These are phyloP conservation scores for Trichoderma asperellum DNA, from an alignment of 2,329 filamentous ascomycete genomes.

Conservation along the genomic window DNA sequence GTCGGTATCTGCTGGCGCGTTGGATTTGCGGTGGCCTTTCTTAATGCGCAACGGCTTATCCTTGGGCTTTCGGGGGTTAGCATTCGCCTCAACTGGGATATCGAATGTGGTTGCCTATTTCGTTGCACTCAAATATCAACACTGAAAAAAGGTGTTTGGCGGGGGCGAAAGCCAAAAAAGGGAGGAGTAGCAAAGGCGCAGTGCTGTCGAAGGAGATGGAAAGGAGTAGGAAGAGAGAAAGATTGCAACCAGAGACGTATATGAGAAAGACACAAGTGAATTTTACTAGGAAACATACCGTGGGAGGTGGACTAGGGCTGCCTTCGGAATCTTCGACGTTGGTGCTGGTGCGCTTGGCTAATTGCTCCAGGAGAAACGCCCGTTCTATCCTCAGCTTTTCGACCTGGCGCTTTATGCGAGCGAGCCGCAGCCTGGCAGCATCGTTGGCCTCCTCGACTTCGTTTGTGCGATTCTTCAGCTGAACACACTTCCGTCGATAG, in stretches of 20 bases:
- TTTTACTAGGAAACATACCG: slow-evolving; percentile 54
- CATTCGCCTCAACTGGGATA: slow-evolving; percentile 41
- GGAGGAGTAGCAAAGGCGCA: slow-evolving; percentile 1
- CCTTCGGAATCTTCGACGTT: slow-evolving; percentile 79
- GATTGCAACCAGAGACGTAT: background rate
- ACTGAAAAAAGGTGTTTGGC: slow-evolving; percentile 34
- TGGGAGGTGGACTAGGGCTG: slow-evolving; percentile 78
- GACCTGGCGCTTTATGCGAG: slow-evolving; percentile 79
- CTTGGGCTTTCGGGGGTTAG: slow-evolving; percentile 63
- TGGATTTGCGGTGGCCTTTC: slow-evolving; percentile 68
- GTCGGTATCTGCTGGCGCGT: slow-evolving; percentile 51
- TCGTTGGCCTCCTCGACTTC: slow-evolving; percentile 94
- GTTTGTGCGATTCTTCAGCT: slow-evolving; percentile 85
- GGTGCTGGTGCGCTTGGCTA: slow-evolving; percentile 73
- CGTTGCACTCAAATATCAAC: slow-evolving; percentile 42
- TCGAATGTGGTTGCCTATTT: slow-evolving; percentile 41
- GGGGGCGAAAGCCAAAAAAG: slow-evolving; percentile 14
- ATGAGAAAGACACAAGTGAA: background rate
- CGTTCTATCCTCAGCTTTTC: slow-evolving; percentile 90
- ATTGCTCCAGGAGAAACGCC: slow-evolving; percentile 73
- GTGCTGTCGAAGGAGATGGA: background rate
- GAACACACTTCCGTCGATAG: slow-evolving; percentile 95
- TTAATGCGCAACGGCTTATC: slow-evolving; percentile 78
- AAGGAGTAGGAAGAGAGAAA: slow-evolving; percentile 9
- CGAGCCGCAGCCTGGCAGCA: slow-evolving; percentile 75